Evolutionary conservation across 805 yeast genomes (phyloP), one percentile per base, ranked within the genome.

Genomic region (Candida sithepensis): DNA sequence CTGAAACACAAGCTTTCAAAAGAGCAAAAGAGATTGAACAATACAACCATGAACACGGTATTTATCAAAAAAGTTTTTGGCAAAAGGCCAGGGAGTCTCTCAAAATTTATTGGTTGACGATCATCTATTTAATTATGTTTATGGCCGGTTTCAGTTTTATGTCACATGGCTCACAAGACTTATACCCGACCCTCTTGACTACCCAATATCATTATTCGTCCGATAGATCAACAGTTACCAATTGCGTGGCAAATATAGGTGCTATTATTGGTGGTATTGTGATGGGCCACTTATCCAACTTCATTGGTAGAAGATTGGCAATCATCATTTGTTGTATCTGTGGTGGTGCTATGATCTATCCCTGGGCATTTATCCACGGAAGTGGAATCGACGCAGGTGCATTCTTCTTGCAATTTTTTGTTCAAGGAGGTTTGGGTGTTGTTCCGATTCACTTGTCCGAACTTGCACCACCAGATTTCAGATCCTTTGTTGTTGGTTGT

Each of bases 351-450:
- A 63, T 81, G 55, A 73, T 81, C 46, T 82, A 82, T 56, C 87
- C 87, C 53, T 78, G 83, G 80, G 82, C 81, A 1, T 78, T 72
- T 64, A 58, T 77, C 57, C 46, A 65, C 40, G 63, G 63, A 28
- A 66, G 68, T 34, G 82, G 74, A 16, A 73, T 78, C 48, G 75
- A 76, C 53, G 84, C 82, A 0, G 84, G 82, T 51, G 85, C 68
- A 0, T 81, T 81, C 61, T 80, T 78, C 66, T 64, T 81, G 49
- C 86, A 81, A 59, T 77, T 77, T 58, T 78, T 75, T 50, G 85
- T 82, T 45, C 85, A 81, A 66, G 87, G 87, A 57, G 80, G 82
- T 23, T 82, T 85, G 83, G 87, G 87, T 56, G 81, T 80, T 38
- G 70, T 77, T 45, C 87, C 87, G 45, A 71, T 80, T 48, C 84